Evolutionary conservation across 1,284 basidiomycete genomes (phyloP).

Genomic region (Trametes hirsuta): DNA sequence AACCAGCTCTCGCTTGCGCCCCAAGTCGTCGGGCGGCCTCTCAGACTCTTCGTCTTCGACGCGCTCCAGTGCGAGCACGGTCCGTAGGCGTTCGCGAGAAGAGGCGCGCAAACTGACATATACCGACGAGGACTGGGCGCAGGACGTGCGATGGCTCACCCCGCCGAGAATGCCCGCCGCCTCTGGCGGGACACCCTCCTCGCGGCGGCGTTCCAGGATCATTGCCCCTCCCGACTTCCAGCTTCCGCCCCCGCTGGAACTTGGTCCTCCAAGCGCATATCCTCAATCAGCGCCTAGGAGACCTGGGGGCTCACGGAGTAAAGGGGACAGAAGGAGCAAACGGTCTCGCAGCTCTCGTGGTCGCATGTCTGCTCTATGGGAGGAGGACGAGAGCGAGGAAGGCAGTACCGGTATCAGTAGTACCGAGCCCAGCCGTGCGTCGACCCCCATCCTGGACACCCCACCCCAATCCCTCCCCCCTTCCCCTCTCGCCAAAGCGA

Average conservation of each 20-base stretch:
- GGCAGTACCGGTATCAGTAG: constrained; percentile 32
- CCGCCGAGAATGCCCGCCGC: constrained; percentile 38
- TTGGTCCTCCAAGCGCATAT: background rate
- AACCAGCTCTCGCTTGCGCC: constrained; percentile 24
- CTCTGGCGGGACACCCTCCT: constrained; percentile 24
- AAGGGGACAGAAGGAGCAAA: constrained; percentile 26
- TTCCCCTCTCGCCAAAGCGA: constrained; percentile 15
- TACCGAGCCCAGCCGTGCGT: constrained; percentile 32
- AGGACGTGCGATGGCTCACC: constrained; percentile 66
- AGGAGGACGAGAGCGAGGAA: constrained; percentile 45
- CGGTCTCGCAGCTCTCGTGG: constrained; percentile 25
- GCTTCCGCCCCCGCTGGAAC: constrained; percentile 20
- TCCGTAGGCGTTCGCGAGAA: constrained; percentile 37
- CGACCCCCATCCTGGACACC: constrained; percentile 31
- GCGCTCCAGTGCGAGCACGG: constrained; percentile 14
- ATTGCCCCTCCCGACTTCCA: constrained; percentile 27
- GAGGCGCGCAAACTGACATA: constrained; percentile 34
- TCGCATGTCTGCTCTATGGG: constrained; percentile 48
- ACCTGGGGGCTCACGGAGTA: constrained; percentile 25
- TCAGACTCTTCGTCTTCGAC: constrained; percentile 24
- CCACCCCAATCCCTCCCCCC: constrained; percentile 20
- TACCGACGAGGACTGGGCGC: constrained; percentile 61
- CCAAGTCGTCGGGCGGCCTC: constrained; percentile 16
- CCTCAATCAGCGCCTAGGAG: constrained; percentile 5
- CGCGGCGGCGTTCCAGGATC: constrained; percentile 23